Conservation (phyloP, 192 early-diverging fungal genomes). For the Umbelopsis ramanniana region DNA sequence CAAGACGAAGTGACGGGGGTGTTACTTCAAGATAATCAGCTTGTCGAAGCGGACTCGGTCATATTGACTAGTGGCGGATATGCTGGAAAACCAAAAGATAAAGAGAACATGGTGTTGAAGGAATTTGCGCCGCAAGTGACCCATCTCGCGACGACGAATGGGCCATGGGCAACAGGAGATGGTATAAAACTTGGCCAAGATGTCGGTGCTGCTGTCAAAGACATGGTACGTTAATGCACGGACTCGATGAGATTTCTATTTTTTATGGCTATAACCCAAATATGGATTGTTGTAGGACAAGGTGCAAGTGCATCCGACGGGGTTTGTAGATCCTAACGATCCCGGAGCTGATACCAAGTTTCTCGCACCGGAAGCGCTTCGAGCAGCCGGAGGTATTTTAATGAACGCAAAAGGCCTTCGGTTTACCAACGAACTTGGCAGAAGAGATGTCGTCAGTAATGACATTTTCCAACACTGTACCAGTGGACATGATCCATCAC, state of each 20-base stretch:
- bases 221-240: slow-evolving; percentile 41
- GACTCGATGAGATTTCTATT: not conserved
- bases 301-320: slow-evolving; percentile 87
- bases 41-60: slow-evolving; percentile 53
- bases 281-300: slow-evolving; percentile 55
- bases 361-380: slow-evolving; percentile 81
- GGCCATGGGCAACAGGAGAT: slow-evolving; percentile 82
- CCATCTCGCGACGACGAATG: slow-evolving; percentile 74
- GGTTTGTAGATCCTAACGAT: slow-evolving; percentile 71
- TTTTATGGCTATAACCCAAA: not conserved
- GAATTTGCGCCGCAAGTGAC: slow-evolving; percentile 60
- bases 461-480: slow-evolving; percentile 54
- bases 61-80: slow-evolving; percentile 85
- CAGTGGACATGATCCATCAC: not conserved
- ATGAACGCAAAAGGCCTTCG: slow-evolving; percentile 69
- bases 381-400: slow-evolving; percentile 77
- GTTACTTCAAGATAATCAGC: slow-evolving; percentile 53
- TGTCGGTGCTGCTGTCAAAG: slow-evolving; percentile 70
- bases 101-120: slow-evolving; percentile 47
- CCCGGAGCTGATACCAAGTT: slow-evolving; percentile 76
- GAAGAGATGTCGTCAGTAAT: slow-evolving; percentile 73
- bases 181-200: slow-evolving; percentile 69
- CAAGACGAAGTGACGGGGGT: slow-evolving; percentile 64
- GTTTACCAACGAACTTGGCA: slow-evolving; percentile 77
- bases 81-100: slow-evolving; percentile 58